These are phyloP conservation scores for Annona squamosa DNA, from an alignment of 164 flowering plant genomes.

Conservation along the genomic window DNA sequence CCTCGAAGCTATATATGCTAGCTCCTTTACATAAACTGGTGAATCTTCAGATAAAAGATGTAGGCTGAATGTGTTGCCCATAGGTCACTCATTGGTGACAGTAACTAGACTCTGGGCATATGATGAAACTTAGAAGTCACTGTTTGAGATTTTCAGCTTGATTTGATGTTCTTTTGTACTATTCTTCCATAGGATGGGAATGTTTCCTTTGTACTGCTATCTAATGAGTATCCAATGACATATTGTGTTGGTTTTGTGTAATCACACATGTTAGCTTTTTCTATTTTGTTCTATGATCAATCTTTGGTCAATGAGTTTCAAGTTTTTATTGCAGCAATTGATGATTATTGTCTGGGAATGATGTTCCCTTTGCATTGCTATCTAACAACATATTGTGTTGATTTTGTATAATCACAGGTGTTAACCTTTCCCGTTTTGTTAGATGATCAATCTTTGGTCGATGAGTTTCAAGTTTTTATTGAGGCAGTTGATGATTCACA, in stretches of 20 bases:
- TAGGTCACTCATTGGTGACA: too few species aligned
- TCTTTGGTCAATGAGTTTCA: background rate
- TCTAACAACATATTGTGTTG: background rate
- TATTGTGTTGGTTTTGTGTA: background rate
- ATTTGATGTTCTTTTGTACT: too few species aligned
- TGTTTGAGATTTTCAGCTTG: too few species aligned
- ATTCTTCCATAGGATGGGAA: background rate
- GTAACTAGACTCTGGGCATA: too few species aligned
- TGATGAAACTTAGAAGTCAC: too few species aligned
- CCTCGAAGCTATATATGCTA: too few species aligned
- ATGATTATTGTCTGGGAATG: background rate
- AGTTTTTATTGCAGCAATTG: background rate
- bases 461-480: conserved; percentile 71
- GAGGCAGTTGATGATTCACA: conserved; percentile 76
- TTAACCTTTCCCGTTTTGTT: conserved; percentile 71
- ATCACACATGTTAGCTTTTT: background rate
- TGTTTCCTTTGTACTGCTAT: background rate
- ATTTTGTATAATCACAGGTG: conserved; percentile 40
- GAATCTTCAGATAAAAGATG: too few species aligned
- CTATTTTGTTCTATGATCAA: background rate
- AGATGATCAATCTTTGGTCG: conserved; percentile 63
- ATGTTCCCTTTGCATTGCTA: background rate
- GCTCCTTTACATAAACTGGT: too few species aligned
- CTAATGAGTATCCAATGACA: too few species aligned
- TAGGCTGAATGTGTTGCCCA: too few species aligned